Evolutionary conservation across 2,329 filamentous ascomycete genomes (phyloP).

Genomic region (Aspergillus pseudoglaucus): DNA sequence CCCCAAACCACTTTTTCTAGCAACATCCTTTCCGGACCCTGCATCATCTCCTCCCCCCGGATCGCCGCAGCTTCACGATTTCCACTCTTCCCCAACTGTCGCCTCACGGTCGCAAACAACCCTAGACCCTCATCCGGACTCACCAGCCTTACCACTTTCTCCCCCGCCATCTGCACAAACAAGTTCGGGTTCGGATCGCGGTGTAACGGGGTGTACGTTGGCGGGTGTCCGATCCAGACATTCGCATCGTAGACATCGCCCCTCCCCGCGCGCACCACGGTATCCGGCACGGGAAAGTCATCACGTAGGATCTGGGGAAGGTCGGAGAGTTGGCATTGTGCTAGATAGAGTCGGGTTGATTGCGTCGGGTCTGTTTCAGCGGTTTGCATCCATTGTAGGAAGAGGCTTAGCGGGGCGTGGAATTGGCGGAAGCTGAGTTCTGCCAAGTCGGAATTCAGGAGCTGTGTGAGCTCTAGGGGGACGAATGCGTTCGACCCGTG

Average conservation of each 20-base stretch:
- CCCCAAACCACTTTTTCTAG: slow-evolving; percentile 69
- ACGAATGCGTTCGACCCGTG: slow-evolving; percentile 46
- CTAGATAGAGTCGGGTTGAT: slow-evolving; percentile 63
- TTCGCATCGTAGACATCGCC: slow-evolving; percentile 84
- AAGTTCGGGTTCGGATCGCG: slow-evolving; percentile 91
- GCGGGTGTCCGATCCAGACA: slow-evolving; percentile 80
- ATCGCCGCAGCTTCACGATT: slow-evolving; percentile 44
- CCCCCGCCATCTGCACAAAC: slow-evolving; percentile 72
- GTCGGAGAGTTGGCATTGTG: slow-evolving; percentile 66
- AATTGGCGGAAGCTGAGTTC: slow-evolving; percentile 39
- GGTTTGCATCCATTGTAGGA: slow-evolving; percentile 49
- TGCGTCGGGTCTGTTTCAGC: slow-evolving; percentile 18
- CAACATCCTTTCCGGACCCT: slow-evolving; percentile 60
- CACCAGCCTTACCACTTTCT: slow-evolving; percentile 68
- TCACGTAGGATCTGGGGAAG: slow-evolving; percentile 57
- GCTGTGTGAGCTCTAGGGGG: slow-evolving; percentile 52
- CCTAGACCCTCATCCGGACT: slow-evolving; percentile 55
- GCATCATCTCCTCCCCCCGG: slow-evolving; percentile 86
- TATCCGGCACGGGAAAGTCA: slow-evolving; percentile 62
- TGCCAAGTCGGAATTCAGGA: neutral
- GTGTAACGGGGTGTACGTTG: slow-evolving; percentile 85
- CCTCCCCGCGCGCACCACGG: slow-evolving; percentile 59
- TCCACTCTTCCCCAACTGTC: slow-evolving; percentile 28
- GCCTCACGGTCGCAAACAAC: slow-evolving; percentile 55
- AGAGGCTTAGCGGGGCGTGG: slow-evolving; percentile 52